Conservation (phyloP, 306 rosid species). For the Sesbania bispinosa region DNA sequence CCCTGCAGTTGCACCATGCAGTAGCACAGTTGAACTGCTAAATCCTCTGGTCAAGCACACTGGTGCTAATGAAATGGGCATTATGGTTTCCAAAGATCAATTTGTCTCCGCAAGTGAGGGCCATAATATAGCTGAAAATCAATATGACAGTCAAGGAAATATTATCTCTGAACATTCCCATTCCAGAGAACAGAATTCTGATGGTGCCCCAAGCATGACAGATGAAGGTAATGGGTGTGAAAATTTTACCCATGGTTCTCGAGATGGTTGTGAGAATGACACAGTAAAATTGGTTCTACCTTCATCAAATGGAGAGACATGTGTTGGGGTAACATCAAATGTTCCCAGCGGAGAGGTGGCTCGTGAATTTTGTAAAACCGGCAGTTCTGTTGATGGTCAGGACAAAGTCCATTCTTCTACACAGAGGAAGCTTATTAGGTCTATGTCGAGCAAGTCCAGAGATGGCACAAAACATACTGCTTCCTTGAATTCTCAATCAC, state of each 20-base stretch:
- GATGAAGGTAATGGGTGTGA: conserved; percentile 21
- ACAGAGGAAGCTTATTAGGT: background rate
- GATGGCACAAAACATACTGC: background rate
- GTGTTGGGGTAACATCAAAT: conserved; percentile 1
- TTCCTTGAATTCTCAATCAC: conserved; percentile 19
- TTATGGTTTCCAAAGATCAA: conserved; percentile 12
- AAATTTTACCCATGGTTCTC: conserved; percentile 6
- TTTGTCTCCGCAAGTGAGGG: conserved; percentile 1
- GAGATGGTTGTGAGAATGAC: conserved; percentile 2
- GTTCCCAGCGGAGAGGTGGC: conserved; percentile 16
- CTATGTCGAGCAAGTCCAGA: background rate
- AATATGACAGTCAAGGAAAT: conserved; percentile 28
- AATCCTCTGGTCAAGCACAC: conserved; percentile 8
- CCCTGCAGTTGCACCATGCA: conserved; percentile 11
- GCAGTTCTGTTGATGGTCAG: background rate
- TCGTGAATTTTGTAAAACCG: background rate
- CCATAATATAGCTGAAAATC: conserved; percentile 20
- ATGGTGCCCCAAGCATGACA: conserved; percentile 10
- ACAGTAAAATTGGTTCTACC: background rate
- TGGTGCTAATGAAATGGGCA: conserved; percentile 20
- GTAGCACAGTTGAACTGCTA: conserved; percentile 6
- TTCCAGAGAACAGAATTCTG: conserved; percentile 25
- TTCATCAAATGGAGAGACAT: conserved; percentile 15
- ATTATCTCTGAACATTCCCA: conserved; percentile 15
- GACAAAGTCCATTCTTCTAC: background rate